Base-by-base conservation (phyloP, 345 rosid genomes). In the Sisymbrium altissimum region DNA sequence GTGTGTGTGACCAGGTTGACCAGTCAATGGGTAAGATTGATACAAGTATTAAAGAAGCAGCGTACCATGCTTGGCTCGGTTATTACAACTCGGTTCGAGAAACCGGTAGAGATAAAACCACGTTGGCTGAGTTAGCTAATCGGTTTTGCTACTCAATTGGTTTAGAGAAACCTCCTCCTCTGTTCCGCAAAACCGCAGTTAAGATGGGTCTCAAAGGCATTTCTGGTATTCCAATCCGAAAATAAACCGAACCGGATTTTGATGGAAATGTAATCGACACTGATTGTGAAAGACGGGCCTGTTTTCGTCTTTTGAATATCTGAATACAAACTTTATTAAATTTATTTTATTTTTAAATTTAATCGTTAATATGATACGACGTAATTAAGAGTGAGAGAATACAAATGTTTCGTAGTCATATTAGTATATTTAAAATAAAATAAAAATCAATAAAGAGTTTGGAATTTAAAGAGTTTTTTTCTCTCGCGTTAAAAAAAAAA, bases 1-100 rank as follows among this genome's bases (percentile, higher is more conserved):
- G 1, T 27, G 0, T 39, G 9, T 63, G 56, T 64, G 62, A 74
- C 79, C 87, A 96, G 99, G 68, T 88, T 77, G 93, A 88, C 29
- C 55, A 73, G 41, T 85, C 94, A 3, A 73, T 96, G 83, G 80
- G 75, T 39, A 92, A 85, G 82, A 77, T 96, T 53, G 99, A 90
- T 77, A 82, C 79, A 30, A 89, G 89, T 68, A 70, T 89, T 57
- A 92, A 89, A 83, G 99, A 96, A 84, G 98, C 87, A 59, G 98
- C 98, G 13, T 96, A 90, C 82, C 96, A 90, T 81, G 90, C 96
- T 50, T 96, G 99, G 97, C 95, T 96, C 41, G 94, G 93, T 41
- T 96, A 92, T 48, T 96, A 95, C 64, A 92, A 86, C 83, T 92
- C 98, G 3, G 85, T 96, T 80, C 78, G 85, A 59, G 87, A 89